These are phyloP conservation scores for Kingdonia uniflora DNA, from an alignment of 164 flowering plant species.

Conservation along the genomic window DNA sequence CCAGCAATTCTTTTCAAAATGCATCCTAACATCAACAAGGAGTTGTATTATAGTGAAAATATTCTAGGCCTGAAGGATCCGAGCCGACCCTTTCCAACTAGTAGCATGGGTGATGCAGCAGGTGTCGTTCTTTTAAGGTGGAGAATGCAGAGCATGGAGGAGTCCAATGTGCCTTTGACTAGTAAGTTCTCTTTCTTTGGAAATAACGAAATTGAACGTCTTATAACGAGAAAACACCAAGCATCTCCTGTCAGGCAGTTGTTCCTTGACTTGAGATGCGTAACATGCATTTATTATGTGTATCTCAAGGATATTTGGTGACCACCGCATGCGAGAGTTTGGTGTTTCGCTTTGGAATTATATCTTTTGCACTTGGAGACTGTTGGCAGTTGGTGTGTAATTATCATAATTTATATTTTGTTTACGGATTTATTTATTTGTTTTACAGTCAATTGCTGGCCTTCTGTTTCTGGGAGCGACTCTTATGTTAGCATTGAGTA, in stretches of 20 bases:
- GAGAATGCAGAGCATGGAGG: constrained; percentile 93
- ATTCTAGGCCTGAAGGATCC: constrained; percentile 89
- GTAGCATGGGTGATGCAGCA: constrained; percentile 60
- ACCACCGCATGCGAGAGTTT: too few relatives aligned
- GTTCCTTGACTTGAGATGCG: too few relatives aligned
- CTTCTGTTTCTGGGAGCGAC: constrained; percentile 91
- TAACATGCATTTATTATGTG: too few relatives aligned
- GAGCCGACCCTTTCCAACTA: constrained; percentile 79
- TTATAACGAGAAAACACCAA: too few relatives aligned
- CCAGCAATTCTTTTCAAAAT: constrained; percentile 74
- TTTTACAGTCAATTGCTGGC: constrained; percentile 96
- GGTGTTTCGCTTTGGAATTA: too few relatives aligned
- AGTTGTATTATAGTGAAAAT: constrained; percentile 68
- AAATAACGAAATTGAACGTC: too few relatives aligned
- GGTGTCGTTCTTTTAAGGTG: constrained; percentile 90
- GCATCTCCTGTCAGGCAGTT: too few relatives aligned
- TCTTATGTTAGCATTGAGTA: constrained; percentile 96
- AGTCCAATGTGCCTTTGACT: constrained; percentile 75
- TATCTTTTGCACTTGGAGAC: too few relatives aligned
- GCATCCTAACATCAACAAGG: constrained; percentile 96
- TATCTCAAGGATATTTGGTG: too few relatives aligned
- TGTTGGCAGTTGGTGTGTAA: constrained; percentile 5
- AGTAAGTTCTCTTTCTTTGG: constrained; percentile 30
- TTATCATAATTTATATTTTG: too few relatives aligned
- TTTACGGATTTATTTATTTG: neutral